Evolutionary conservation across 108 stramenopile genomes (phyloP), one percentile per base, ranked within the genome.

Genomic region (Stephanodiscus triporus): DNA sequence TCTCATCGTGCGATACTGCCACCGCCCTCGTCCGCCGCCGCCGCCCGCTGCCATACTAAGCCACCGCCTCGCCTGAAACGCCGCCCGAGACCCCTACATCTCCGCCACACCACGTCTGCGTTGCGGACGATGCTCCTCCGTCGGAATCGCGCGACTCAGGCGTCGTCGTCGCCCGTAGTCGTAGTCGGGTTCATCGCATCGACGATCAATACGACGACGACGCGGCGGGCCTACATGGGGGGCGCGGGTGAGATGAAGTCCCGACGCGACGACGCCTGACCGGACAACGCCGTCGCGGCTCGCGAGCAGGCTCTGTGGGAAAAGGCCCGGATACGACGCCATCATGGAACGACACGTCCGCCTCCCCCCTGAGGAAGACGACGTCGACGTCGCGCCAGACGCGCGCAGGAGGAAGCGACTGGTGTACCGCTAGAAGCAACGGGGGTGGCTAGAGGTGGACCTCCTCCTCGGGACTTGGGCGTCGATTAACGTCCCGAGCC

Each of bases 361-460:
- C 37, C 61, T 91, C 27, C 89, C 91, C 5, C 64, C 82, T 23
- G 26, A 76, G n/a, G 64, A 82, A 5, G 63, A 59, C 6, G 85
- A 84, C 6, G 86, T 86, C 38, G 85, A 86, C 13, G 88, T 91
- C 40, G 32, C 5, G 32, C n/a, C n/a, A n/a, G n/a, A n/a, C n/a
- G n/a, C n/a, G n/a, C n/a, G n/a, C n/a, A 87, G 96, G 6, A 84
- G 79, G 59, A 98, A 97, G 88, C 83, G 98, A 16, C 83, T 99
- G 32, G 77, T 99, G 10, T 99, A 99, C 66, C 85, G 98, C 30
- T 85, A 95, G 63, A 99, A 99, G 70, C 99, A 99, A 82, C 78
- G 99, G 2, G 99, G 99, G 32, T 99, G 99, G 96, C 80, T 97
- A 19, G 95, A 96, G 82, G 99, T 99, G 9, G 99, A 99, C 81